Evolutionary conservation across 1,284 basidiomycete species (phyloP).

Genomic region (Meripilus lineatus): DNA sequence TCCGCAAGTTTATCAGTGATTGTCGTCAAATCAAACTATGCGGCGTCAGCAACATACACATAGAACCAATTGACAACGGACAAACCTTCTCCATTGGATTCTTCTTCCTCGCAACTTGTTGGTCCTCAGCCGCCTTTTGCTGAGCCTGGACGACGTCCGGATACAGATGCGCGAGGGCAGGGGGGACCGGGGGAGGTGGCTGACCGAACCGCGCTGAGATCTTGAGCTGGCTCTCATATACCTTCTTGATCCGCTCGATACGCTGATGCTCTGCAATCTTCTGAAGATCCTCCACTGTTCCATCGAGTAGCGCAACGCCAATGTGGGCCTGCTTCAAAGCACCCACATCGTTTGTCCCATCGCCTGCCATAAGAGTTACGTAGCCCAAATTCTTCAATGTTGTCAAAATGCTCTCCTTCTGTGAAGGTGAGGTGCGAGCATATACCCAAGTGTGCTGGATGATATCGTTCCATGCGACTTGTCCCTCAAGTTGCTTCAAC

Average conservation of each 20-base stretch:
- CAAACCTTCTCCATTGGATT: constrained; percentile 89
- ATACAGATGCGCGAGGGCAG: constrained; percentile 77
- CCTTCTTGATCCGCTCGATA: constrained; percentile 87
- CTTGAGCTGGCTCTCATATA: constrained; percentile 90
- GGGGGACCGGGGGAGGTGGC: constrained; percentile 85
- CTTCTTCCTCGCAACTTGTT: constrained; percentile 61
- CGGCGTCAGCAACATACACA: too few relatives aligned
- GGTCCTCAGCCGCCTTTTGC: constrained; percentile 63
- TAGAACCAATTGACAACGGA: constrained; percentile 7
- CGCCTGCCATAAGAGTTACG: constrained; percentile 92
- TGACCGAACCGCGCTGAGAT: constrained; percentile 88
- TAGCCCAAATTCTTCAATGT: constrained; percentile 86
- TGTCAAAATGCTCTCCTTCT: constrained; percentile 92
- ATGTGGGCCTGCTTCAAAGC: constrained; percentile 96
- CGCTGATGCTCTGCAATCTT: constrained; percentile 91
- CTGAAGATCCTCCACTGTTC: constrained; percentile 85
- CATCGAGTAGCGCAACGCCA: constrained; percentile 89
- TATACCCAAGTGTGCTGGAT: constrained; percentile 96
- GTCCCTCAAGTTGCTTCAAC: constrained; percentile 74
- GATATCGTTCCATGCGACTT: constrained; percentile 67
- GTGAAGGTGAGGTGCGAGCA: constrained; percentile 90
- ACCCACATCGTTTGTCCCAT: constrained; percentile 96
- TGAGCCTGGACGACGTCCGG: constrained; percentile 91
- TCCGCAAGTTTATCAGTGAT: constrained; percentile 90
- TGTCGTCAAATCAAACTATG: constrained; percentile 85